A percentile compares a stretch with the other conserved stretches of the same genome.
Conservation (phyloP, 1,139 yeast genomes). For the Hyphopichia wangnamkhiaoensis region DNA sequence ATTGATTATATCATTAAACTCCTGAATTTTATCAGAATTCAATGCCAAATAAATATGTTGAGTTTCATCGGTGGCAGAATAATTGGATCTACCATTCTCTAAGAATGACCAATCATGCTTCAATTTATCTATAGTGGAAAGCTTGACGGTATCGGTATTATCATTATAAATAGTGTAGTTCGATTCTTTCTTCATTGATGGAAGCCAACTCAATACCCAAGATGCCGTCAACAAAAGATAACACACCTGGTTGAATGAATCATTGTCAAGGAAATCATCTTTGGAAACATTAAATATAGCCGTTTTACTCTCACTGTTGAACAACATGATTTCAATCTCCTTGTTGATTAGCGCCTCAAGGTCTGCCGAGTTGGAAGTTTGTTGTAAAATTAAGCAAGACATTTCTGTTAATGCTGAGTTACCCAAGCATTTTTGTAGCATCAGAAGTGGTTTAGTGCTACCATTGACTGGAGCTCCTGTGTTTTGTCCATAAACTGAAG, state of each 20-base stretch:
- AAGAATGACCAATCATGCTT: conserved; percentile 61
- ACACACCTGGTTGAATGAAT: conserved; percentile 49
- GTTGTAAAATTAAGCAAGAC: conserved; percentile 28
- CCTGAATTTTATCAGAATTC: conserved; percentile 34
- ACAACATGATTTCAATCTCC: conserved; percentile 41
- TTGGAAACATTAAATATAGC: conserved; percentile 32
- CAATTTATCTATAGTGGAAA: conserved; percentile 44
- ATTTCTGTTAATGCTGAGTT: conserved; percentile 36
- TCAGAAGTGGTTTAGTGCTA: conserved; percentile 23
- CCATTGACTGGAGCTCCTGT: background rate
- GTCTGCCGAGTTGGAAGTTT: conserved; percentile 10
- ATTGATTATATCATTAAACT: conserved; percentile 50
- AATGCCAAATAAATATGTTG: conserved; percentile 37
- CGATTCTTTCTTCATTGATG: conserved; percentile 48
- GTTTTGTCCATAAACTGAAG: background rate
- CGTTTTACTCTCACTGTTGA: conserved; percentile 18
- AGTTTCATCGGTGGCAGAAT: conserved; percentile 15
- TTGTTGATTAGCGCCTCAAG: conserved; percentile 20
- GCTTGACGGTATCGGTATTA: conserved; percentile 21
- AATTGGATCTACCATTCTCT: conserved; percentile 40
- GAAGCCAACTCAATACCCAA: conserved; percentile 59
- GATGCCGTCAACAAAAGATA: conserved; percentile 48
- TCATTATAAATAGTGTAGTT: conserved; percentile 28
- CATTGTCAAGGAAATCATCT: conserved; percentile 44
- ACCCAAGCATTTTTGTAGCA: conserved; percentile 46